Conservation (phyloP, 805 yeast species). For the Candida gorgasii region DNA sequence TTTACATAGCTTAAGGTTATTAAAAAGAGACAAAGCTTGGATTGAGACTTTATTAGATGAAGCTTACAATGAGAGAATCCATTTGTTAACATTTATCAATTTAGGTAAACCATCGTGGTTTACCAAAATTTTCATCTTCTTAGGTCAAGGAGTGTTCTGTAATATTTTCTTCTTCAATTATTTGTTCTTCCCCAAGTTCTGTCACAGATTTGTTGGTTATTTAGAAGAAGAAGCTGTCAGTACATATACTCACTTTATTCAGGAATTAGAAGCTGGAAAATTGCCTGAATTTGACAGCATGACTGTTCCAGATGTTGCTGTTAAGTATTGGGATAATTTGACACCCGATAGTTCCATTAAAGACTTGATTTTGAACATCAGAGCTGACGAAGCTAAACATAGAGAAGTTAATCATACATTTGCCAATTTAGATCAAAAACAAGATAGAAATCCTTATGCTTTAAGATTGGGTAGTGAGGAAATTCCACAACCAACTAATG, state of each 20-base stretch:
- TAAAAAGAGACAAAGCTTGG: conserved; percentile 72
- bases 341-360: conserved; percentile 50
- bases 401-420: conserved; percentile 79
- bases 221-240: conserved; percentile 75
- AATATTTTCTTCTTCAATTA: conserved; percentile 63
- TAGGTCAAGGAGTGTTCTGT: conserved; percentile 72
- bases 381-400: conserved; percentile 80
- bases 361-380: conserved; percentile 59
- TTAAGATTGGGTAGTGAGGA: conserved; percentile 37
- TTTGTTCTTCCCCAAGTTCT: conserved; percentile 58
- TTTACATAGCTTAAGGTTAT: conserved; percentile 59
- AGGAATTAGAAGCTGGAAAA: conserved; percentile 53
- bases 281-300: conserved; percentile 49
- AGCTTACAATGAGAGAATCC: conserved; percentile 80
- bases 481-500: conserved; percentile 39
- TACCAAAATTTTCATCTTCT: conserved; percentile 52
- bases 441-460: conserved; percentile 71
- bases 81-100: conserved; percentile 65
- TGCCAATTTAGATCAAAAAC: conserved; percentile 55
- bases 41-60: conserved; percentile 72
- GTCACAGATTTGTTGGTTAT: conserved; percentile 78
- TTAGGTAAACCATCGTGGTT: conserved; percentile 63
- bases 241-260: conserved; percentile 61
- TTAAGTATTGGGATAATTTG: conserved; percentile 62
- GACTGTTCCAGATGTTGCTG: conserved; percentile 59